Evolutionary conservation across 208 protist species (phyloP).

Genomic region (Acanthamoeba triangularis): DNA sequence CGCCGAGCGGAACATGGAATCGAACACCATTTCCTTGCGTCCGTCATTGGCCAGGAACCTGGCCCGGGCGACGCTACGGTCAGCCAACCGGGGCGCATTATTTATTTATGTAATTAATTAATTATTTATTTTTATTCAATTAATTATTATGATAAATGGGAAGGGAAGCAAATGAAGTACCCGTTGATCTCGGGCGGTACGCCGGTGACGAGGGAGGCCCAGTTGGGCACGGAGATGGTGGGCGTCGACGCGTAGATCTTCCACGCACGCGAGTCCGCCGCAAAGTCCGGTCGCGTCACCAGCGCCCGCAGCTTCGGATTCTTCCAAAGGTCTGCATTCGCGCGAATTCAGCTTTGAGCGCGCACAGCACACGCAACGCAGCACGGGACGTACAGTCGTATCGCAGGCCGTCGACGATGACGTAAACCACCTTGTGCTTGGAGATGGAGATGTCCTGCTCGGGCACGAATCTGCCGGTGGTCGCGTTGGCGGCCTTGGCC

Average conservation of each 20-base stretch:
- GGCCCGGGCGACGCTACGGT: not conserved
- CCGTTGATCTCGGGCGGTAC: conserved; percentile 40
- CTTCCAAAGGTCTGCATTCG: not conserved
- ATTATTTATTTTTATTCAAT: too few species aligned
- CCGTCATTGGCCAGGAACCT: conserved; percentile 6
- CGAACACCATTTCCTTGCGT: conserved; percentile 22
- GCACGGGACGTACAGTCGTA: not conserved
- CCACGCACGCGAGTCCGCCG: not conserved
- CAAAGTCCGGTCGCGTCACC: conserved; percentile 22
- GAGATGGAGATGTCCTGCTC: conserved; percentile 29
- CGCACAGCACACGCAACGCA: not conserved
- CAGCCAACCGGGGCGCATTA: too few species aligned
- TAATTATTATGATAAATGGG: too few species aligned
- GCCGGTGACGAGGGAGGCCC: conserved; percentile 36
- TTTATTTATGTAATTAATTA: not conserved
- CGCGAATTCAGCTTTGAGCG: not conserved
- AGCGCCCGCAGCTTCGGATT: conserved; percentile 15
- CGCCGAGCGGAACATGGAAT: not conserved
- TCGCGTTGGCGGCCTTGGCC: not conserved
- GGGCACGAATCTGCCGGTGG: not conserved
- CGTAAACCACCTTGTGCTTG: conserved; percentile 27
- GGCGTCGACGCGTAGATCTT: conserved; percentile 28
- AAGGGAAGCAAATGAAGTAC: not conserved
- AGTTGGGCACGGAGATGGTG: conserved; percentile 53
- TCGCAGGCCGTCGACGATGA: conserved; percentile 15